Percentiles rank a stretch among this genome's conserved stretches.
phyloP scores from a whole-genome alignment of 2,329 filamentous ascomycete species.

The Neobulgaria alba region DNA sequence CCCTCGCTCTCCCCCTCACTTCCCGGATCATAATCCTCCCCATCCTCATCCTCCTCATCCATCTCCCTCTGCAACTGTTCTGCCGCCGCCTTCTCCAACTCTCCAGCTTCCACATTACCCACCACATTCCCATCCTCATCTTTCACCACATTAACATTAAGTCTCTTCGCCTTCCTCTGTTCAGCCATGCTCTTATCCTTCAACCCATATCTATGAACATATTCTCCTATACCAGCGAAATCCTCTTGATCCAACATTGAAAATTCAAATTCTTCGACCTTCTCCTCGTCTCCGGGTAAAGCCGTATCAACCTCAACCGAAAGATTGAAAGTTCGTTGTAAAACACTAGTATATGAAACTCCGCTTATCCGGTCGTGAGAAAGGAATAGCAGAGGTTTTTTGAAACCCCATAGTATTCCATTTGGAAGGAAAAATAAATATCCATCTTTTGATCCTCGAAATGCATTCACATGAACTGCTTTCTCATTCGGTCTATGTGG shows the following conservation, averaged over 20 bases:
- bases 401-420: slow-evolving; percentile 62
- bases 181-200: slow-evolving; percentile 63
- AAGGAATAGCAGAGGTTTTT: slow-evolving; percentile 59
- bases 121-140: slow-evolving; percentile 34
- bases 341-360: slow-evolving; percentile 58
- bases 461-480: slow-evolving; percentile 57
- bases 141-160: slow-evolving; percentile 44
- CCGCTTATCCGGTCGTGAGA: slow-evolving; percentile 51
- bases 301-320: slow-evolving; percentile 48
- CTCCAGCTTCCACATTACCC: slow-evolving; percentile 32
- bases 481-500: slow-evolving; percentile 50
- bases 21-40: slow-evolving; percentile 37
- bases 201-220: slow-evolving; percentile 50
- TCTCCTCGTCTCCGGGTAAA: slow-evolving; percentile 33
- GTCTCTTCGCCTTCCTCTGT: slow-evolving; percentile 53
- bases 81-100: slow-evolving; percentile 25
- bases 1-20: slow-evolving; percentile 25
- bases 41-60: slow-evolving; percentile 42
- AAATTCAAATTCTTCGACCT: slow-evolving; percentile 54
- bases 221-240: slow-evolving; percentile 55
- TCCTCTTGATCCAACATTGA: slow-evolving; percentile 63
- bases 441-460: slow-evolving; percentile 60
- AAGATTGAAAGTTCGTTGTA: slow-evolving; percentile 62
- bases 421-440: slow-evolving; percentile 58
- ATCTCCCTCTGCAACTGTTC: slow-evolving; percentile 52